phyloP scores from a whole-genome alignment of 352 stramenopile species.

The Blastocystis sp. region DNA sequence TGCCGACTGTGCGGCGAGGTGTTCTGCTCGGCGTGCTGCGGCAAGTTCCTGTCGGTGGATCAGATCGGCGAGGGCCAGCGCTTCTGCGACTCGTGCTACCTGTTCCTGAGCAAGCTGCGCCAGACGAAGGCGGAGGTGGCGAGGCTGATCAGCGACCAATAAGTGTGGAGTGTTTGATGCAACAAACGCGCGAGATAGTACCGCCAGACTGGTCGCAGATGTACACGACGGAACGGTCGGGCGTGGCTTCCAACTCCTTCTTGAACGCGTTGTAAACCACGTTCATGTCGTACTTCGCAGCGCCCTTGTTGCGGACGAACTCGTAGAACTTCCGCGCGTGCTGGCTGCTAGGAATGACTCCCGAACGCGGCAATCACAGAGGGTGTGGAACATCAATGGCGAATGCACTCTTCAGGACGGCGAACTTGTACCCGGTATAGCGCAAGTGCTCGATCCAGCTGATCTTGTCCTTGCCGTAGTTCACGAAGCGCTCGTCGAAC shows the following conservation, averaged over 20 bases:
- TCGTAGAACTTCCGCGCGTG: slow-evolving; percentile 14
- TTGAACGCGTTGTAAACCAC: neutral
- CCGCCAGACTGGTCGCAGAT: neutral
- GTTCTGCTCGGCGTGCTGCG: slow-evolving; percentile 52
- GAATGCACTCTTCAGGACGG: neutral
- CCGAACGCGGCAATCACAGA: neutral
- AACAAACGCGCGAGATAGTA: no score
- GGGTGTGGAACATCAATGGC: slow-evolving; percentile 9
- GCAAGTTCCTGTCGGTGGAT: slow-evolving; percentile 31
- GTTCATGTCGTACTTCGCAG: neutral
- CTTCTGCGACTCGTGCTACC: slow-evolving; percentile 36
- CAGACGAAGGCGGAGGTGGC: neutral
- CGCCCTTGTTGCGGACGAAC: neutral
- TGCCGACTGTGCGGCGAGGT: slow-evolving; percentile 46
- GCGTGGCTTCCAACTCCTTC: neutral
- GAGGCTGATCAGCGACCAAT: neutral
- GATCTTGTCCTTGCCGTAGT: slow-evolving; percentile 73
- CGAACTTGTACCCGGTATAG: slow-evolving; percentile 19
- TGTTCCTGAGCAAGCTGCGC: slow-evolving; percentile 23
- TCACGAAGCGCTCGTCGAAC: slow-evolving; percentile 67
- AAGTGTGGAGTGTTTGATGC: no score
- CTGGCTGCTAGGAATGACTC: no score
- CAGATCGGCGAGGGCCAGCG: slow-evolving; percentile 39
- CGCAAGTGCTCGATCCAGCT: slow-evolving; percentile 70
- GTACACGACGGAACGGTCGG: neutral